Conservation (phyloP, 768 basidiomycete genomes). For the Paxillus ammoniavirescens region DNA sequence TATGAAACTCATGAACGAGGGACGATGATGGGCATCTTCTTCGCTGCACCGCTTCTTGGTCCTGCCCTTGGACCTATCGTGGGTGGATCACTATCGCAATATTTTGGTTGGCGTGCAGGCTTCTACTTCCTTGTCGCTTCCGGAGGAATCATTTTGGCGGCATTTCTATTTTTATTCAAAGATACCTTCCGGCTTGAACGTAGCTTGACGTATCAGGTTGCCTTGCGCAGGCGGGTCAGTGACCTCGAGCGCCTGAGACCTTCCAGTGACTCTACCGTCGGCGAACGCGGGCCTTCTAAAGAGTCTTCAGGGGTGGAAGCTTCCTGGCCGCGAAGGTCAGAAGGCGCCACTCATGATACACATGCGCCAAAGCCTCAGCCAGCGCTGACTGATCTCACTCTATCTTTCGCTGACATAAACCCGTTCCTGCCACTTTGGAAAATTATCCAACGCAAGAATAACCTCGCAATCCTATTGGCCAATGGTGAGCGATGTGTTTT, state of each 20-base stretch:
- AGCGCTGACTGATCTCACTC: slow-evolving; percentile 37
- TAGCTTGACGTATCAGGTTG: slow-evolving; percentile 74
- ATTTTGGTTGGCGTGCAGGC: slow-evolving; percentile 73
- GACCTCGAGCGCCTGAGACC: slow-evolving; percentile 19
- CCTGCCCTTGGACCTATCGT: slow-evolving; percentile 70
- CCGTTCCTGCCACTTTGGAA: slow-evolving; percentile 61
- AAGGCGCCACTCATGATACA: slow-evolving; percentile 26
- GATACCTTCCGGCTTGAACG: slow-evolving; percentile 86
- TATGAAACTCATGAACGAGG: slow-evolving; percentile 75
- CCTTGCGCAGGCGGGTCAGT: slow-evolving; percentile 46
- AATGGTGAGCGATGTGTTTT: slow-evolving; percentile 14
- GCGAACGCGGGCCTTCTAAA: slow-evolving; percentile 4
- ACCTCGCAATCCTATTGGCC: slow-evolving; percentile 54
- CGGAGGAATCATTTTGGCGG: slow-evolving; percentile 49
- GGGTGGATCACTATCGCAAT: slow-evolving; percentile 65
- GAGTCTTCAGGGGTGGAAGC: slow-evolving; percentile 13
- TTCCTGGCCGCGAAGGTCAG: slow-evolving; percentile 9
- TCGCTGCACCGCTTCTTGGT: slow-evolving; percentile 76
- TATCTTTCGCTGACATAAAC: slow-evolving; percentile 72
- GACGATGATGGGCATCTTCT: slow-evolving; percentile 78
- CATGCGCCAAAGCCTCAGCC: slow-evolving; percentile 11
- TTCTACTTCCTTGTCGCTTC: slow-evolving; percentile 82
- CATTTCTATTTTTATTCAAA: slow-evolving; percentile 67
- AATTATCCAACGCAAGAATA: slow-evolving; percentile 63
- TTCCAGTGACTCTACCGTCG: slow-evolving; percentile 21